Percentiles rank a stretch among this genome's conserved stretches.
These are phyloP conservation scores for Thermothielavioides terrestris DNA, from an alignment of 495 filamentous ascomycete species.

Conservation along the genomic window DNA sequence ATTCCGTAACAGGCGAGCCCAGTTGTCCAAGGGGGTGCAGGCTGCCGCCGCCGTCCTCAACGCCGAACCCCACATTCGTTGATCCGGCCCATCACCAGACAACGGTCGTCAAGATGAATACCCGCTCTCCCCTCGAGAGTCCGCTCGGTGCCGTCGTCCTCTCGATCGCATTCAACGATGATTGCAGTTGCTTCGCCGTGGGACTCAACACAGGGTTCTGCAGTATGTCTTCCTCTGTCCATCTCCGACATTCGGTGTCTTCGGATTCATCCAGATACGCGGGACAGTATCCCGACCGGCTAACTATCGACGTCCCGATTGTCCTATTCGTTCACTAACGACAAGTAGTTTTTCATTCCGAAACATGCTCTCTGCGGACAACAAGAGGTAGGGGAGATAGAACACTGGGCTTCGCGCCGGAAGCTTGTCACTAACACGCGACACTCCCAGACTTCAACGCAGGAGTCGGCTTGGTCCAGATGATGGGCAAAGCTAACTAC, in stretches of 20 bases:
- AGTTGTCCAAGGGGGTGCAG: no score
- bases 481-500: slow-evolving; percentile 83
- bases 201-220: slow-evolving; percentile 81
- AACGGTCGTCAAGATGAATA: slow-evolving; percentile 64
- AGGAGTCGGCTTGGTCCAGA: slow-evolving; percentile 73
- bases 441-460: slow-evolving; percentile 67
- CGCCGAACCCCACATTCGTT: neutral
- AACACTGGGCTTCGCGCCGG: no score
- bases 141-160: slow-evolving; percentile 67
- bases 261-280: no score
- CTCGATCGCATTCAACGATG: slow-evolving; percentile 78
- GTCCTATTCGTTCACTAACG: neutral
- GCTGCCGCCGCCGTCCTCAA: neutral
- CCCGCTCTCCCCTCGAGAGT: slow-evolving; percentile 73
- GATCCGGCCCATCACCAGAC: neutral
- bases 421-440: neutral
- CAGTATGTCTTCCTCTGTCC: slow-evolving; percentile 47
- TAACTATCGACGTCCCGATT: no score
- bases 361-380: slow-evolving; percentile 66
- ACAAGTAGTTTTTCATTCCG: slow-evolving; percentile 63
- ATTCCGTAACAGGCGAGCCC: neutral
- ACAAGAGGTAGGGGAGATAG: slow-evolving; percentile 31
- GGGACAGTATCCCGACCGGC: no score
- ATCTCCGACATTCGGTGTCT: no score
- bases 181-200: slow-evolving; percentile 80